A percentile compares a stretch with the other conserved stretches of the same genome.
These are phyloP conservation scores for Ceratorhiza oryzae-sativae DNA, from an alignment of 1,284 basidiomycete genomes.

Conservation along the genomic window DNA sequence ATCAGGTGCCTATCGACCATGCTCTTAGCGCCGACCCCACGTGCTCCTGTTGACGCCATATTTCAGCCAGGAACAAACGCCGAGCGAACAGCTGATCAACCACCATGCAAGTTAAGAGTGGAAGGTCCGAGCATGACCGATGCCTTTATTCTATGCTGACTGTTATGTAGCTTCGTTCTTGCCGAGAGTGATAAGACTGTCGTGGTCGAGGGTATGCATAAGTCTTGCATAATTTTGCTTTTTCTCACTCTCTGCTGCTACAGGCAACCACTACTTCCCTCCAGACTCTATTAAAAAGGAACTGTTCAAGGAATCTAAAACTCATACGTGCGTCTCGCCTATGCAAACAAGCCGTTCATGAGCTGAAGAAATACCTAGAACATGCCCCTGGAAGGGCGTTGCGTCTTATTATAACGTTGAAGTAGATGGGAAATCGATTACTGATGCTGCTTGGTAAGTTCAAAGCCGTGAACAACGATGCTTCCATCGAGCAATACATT, in stretches of 20 bases:
- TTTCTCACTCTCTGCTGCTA: neutral
- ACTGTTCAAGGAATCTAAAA: slow-evolving; percentile 29
- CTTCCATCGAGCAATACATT: neutral
- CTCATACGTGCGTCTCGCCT: slow-evolving; percentile 22
- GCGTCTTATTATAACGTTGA: slow-evolving; percentile 68
- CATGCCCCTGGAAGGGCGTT: slow-evolving; percentile 27
- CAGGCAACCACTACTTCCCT: slow-evolving; percentile 22
- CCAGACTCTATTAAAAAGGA: slow-evolving; percentile 31
- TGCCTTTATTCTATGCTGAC: neutral
- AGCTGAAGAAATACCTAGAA: neutral
- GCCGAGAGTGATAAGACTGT: slow-evolving; percentile 39
- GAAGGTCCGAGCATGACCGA: neutral
- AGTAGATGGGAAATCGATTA: slow-evolving; percentile 57
- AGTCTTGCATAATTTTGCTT: neutral
- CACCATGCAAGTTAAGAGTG: neutral
- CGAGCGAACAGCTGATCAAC: neutral
- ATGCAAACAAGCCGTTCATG: neutral
- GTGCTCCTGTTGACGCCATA: neutral
- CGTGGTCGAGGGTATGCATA: slow-evolving; percentile 37
- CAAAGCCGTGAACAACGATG: neutral
- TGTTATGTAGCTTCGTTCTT: slow-evolving; percentile 13
- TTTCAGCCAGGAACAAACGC: neutral
- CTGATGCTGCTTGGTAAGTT: slow-evolving; percentile 68
- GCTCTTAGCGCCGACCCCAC: neutral
- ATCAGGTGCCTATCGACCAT: neutral